A percentile compares a stretch with the other conserved stretches of the same genome.
Conservation (phyloP, 441 rosid genomes). For the Erodium trifolium region DNA sequence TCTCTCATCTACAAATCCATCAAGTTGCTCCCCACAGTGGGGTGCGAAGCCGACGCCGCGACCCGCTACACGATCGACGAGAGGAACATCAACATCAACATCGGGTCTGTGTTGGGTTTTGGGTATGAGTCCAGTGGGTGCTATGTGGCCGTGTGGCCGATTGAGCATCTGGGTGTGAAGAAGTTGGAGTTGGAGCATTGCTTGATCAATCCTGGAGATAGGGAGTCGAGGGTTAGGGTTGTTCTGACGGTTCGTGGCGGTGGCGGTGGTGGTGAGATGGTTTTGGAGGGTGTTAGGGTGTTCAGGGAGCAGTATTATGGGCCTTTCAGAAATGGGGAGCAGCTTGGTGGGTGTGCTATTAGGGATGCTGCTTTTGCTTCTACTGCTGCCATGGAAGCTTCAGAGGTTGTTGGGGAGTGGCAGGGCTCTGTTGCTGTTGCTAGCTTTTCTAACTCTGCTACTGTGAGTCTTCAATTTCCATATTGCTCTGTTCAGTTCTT, state of each 20-base stretch:
- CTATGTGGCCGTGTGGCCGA: slow-evolving; percentile 65
- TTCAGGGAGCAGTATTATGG: slow-evolving; percentile 82
- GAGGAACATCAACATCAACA: slow-evolving; percentile 19
- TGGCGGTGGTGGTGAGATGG: slow-evolving; percentile 12
- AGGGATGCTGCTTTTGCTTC: slow-evolving; percentile 79
- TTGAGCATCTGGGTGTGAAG: slow-evolving; percentile 16
- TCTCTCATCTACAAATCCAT: slow-evolving; percentile 48
- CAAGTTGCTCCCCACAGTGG: slow-evolving; percentile 85
- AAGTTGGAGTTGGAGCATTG: slow-evolving; percentile 71
- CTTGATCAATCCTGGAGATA: slow-evolving; percentile 63
- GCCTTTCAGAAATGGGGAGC: slow-evolving; percentile 77
- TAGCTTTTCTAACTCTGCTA: slow-evolving; percentile 26
- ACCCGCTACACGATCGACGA: slow-evolving; percentile 52
- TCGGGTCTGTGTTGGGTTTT: slow-evolving; percentile 40
- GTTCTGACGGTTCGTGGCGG: slow-evolving; percentile 35
- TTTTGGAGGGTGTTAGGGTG: slow-evolving; percentile 42
- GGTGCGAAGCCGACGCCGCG: slow-evolving; percentile 96
- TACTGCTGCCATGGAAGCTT: slow-evolving; percentile 42
- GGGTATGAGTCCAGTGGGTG: slow-evolving; percentile 61
- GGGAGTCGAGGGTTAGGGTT: slow-evolving; percentile 75
- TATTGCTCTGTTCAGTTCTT: not conserved
- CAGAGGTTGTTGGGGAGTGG: slow-evolving; percentile 51
- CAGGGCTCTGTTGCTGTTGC: slow-evolving; percentile 42
- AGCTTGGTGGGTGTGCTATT: slow-evolving; percentile 76
- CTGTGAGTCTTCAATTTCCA: slow-evolving; percentile 36